A percentile compares a stretch with the other conserved stretches of the same genome.
phyloP scores from a whole-genome alignment of 2,329 filamentous ascomycete species.

The Monosporascus sp. region DNA sequence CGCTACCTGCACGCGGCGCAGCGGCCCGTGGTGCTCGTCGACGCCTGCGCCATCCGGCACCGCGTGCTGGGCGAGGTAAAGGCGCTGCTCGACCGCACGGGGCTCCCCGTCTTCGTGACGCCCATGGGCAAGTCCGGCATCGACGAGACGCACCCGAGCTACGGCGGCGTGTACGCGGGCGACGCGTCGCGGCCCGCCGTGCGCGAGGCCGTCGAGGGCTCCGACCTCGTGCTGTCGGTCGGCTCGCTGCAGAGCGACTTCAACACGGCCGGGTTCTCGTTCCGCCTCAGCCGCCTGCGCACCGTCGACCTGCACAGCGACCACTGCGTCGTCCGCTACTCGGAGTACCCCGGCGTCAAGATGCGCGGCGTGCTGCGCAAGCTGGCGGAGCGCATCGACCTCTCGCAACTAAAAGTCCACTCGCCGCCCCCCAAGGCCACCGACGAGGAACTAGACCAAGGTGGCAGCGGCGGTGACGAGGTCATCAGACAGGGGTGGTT shows the following conservation, averaged over 20 bases:
- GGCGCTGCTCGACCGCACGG: slow-evolving; percentile 65
- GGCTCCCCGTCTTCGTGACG: slow-evolving; percentile 77
- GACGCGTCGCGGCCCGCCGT: slow-evolving; percentile 64
- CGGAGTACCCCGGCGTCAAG: slow-evolving; percentile 69
- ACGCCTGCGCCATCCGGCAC: slow-evolving; percentile 77
- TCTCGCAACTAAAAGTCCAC: slow-evolving; percentile 51
- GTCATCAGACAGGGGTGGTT: slow-evolving; percentile 67
- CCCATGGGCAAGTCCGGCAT: slow-evolving; percentile 87
- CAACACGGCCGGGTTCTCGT: slow-evolving; percentile 79
- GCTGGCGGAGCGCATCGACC: slow-evolving; percentile 55
- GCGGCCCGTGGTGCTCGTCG: slow-evolving; percentile 73
- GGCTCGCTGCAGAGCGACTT: slow-evolving; percentile 67
- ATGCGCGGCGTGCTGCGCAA: slow-evolving; percentile 76
- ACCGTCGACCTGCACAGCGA: slow-evolving; percentile 79
- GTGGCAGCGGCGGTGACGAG: slow-evolving; percentile 21
- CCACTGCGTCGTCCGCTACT: slow-evolving; percentile 68
- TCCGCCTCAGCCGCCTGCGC: slow-evolving; percentile 68
- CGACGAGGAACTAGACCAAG: slow-evolving; percentile 30
- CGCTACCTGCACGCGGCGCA: slow-evolving; percentile 68
- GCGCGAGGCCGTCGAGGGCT: slow-evolving; percentile 57
- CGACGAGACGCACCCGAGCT: slow-evolving; percentile 69
- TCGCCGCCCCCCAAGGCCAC: slow-evolving; percentile 45
- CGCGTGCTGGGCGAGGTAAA: slow-evolving; percentile 68
- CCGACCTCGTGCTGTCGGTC: slow-evolving; percentile 66
- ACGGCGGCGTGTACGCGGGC: slow-evolving; percentile 82